Evolutionary conservation across 169 alveolate species (phyloP).

Genomic region (Cryptosporidium sp.): DNA sequence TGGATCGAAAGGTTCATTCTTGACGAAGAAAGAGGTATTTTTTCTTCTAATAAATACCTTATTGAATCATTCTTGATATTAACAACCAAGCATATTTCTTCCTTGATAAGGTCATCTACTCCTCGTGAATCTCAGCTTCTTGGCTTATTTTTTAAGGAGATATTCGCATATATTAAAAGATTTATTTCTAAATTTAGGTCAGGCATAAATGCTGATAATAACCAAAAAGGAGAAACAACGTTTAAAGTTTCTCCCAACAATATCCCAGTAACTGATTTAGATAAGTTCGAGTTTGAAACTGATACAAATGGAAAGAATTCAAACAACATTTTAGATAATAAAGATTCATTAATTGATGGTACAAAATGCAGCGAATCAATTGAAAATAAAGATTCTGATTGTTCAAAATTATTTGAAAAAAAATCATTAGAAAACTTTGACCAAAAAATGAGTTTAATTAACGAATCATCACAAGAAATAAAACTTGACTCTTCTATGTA

Average conservation of each 20-base stretch:
- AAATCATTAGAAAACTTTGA: not conserved
- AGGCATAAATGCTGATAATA: not conserved
- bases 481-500: not conserved
- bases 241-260: not conserved
- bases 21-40: constrained; percentile 25
- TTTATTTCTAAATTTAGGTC: not conserved
- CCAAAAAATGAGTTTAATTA: not conserved
- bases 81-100: constrained; percentile 22
- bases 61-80: constrained; percentile 12
- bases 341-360: not conserved
- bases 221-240: not conserved
- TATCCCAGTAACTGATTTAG: not conserved
- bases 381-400: not conserved
- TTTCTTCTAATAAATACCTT: not conserved
- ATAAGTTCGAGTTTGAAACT: not conserved
- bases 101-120: constrained; percentile 41
- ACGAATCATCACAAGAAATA: not conserved
- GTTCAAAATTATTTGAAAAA: not conserved
- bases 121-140: constrained; percentile 62
- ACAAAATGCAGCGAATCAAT: not conserved
- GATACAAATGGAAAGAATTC: not conserved
- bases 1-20: constrained; percentile 54
- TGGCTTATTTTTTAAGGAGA: constrained; percentile 40
- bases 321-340: not conserved
- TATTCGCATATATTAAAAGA: constrained; percentile 15